These are phyloP conservation scores for Verticillium tricorpus DNA, from an alignment of 2,329 filamentous ascomycete genomes.

Conservation along the genomic window DNA sequence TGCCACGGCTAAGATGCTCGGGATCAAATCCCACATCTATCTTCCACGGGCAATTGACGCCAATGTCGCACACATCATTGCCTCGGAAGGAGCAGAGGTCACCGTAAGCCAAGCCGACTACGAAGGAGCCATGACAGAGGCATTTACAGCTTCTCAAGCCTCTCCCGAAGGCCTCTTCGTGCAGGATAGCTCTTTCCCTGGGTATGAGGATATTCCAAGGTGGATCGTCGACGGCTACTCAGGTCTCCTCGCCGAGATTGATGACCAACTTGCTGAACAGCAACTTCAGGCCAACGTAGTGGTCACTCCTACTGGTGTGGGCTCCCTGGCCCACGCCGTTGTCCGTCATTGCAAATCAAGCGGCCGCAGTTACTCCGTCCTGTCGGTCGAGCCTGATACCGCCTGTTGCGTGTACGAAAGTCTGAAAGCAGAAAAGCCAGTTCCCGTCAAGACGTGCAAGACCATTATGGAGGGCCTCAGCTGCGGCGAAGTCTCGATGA, in stretches of 20 bases:
- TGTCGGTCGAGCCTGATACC: conserved; percentile 68
- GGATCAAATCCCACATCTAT: too few relatives aligned
- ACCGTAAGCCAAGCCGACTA: conserved; percentile 46
- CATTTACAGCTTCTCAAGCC: conserved; percentile 34
- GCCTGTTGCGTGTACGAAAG: conserved; percentile 55
- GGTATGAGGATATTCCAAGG: conserved; percentile 61
- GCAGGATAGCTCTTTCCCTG: conserved; percentile 64
- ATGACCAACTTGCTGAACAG: conserved; percentile 47
- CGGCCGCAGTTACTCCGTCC: conserved; percentile 29
- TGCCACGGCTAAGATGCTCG: too few relatives aligned
- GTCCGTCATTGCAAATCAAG: conserved; percentile 56
- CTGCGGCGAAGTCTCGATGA: conserved; percentile 63
- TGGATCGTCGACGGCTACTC: conserved; percentile 77
- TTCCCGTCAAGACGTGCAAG: conserved; percentile 45
- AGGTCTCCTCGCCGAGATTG: conserved; percentile 66
- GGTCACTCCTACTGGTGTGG: conserved; percentile 66
- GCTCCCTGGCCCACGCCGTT: conserved; percentile 68
- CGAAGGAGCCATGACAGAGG: conserved; percentile 54
- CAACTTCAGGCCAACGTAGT: conserved; percentile 37
- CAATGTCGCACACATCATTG: too few relatives aligned
- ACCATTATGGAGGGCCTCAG: conserved; percentile 75
- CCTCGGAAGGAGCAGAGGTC: too few relatives aligned
- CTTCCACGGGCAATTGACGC: too few relatives aligned
- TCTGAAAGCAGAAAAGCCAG: conserved; percentile 39
- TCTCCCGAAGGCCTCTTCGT: conserved; percentile 49